Evolutionary conservation across 192 early-diverging fungal species (phyloP).

Genomic region (Backusella westeae): DNA sequence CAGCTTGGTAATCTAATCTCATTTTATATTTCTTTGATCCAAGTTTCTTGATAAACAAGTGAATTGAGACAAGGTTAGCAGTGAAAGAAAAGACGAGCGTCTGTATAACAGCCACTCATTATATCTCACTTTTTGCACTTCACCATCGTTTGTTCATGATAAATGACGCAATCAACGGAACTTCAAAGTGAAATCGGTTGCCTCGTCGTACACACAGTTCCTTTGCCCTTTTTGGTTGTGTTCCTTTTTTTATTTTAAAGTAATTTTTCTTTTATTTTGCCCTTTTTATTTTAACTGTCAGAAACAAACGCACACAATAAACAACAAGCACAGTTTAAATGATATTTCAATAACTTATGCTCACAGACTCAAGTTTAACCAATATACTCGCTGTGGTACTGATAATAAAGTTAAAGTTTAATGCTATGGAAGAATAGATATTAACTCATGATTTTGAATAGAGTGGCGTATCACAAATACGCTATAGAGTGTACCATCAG

Average conservation of each 20-base stretch:
- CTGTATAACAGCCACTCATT: not conserved
- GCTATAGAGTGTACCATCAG: constrained; percentile 33
- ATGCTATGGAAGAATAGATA: not conserved
- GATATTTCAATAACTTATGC: constrained; percentile 16
- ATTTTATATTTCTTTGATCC: not conserved
- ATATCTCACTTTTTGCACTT: not conserved
- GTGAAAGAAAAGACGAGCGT: not conserved
- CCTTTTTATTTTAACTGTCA: not conserved
- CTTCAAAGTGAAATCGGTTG: not conserved
- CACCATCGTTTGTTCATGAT: too few relatives aligned
- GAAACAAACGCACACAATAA: not conserved
- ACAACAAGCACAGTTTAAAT: constrained; percentile 8
- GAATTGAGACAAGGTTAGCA: not conserved
- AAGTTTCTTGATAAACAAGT: not conserved
- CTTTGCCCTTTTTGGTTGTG: not conserved
- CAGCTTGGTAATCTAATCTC: not conserved
- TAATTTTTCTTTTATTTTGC: not conserved
- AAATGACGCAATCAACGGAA: constrained; percentile 4
- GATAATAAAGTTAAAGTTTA: not conserved
- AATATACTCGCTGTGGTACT: constrained; percentile 32
- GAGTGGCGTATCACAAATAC: constrained; percentile 37
- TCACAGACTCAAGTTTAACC: constrained; percentile 34
- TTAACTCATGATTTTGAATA: constrained; percentile 7
- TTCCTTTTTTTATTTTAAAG: not conserved
- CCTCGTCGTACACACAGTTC: not conserved